A percentile compares a stretch with the other conserved stretches of the same genome.
These are phyloP conservation scores for Daedalea quercina DNA, from an alignment of 768 basidiomycete species.

Conservation along the genomic window DNA sequence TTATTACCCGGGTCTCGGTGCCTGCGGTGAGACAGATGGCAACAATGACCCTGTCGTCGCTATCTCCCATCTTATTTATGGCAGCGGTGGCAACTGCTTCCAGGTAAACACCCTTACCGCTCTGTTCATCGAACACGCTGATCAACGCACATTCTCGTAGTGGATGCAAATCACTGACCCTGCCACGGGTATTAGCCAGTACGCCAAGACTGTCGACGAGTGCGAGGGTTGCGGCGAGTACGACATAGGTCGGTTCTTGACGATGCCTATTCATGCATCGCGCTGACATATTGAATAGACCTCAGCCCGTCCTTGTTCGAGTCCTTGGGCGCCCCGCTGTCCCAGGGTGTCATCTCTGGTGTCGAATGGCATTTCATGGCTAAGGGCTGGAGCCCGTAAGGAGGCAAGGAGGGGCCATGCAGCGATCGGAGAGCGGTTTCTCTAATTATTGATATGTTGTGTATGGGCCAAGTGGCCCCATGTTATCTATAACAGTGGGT, in stretches of 20 bases:
- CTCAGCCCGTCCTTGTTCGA: not conserved
- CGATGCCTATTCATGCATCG: too few species aligned
- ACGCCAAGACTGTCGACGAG: conserved; percentile 47
- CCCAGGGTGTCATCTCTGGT: too few species aligned
- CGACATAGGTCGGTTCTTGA: conserved; percentile 54
- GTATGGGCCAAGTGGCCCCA: too few species aligned
- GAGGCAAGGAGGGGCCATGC: too few species aligned
- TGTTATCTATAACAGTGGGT: too few species aligned
- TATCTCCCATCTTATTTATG: conserved; percentile 47
- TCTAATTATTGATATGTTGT: too few species aligned
- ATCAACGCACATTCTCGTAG: conserved; percentile 23
- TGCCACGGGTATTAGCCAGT: conserved; percentile 42
- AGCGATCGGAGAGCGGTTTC: too few species aligned
- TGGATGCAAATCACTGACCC: conserved; percentile 55
- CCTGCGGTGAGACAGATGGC: conserved; percentile 50
- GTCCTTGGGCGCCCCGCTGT: not conserved
- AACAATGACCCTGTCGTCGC: conserved; percentile 55
- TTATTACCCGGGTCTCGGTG: conserved; percentile 66
- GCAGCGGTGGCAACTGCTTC: conserved; percentile 47
- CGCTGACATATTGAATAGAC: not conserved
- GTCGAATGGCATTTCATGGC: too few species aligned
- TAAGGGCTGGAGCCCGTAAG: too few species aligned
- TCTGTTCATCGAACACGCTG: not conserved
- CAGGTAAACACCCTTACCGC: conserved; percentile 9
- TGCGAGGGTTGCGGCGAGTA: conserved; percentile 45